Percentiles rank a stretch among this genome's conserved stretches.
phyloP scores from a whole-genome alignment of 2,329 filamentous ascomycete genomes.

The Fusarium metavorans region DNA sequence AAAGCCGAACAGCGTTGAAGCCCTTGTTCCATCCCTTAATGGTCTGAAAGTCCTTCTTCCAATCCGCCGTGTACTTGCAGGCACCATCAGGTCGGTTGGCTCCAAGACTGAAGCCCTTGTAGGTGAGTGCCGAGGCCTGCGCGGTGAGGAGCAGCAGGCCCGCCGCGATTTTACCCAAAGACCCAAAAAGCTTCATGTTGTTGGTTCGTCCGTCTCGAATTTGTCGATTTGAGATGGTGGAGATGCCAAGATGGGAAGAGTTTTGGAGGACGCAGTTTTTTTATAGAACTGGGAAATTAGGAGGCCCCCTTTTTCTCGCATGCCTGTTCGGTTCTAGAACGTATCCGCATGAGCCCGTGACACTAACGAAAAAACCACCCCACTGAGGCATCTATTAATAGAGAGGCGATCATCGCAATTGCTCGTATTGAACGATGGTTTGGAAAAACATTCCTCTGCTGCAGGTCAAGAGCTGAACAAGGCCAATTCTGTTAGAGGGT shows the following conservation, averaged over 20 bases:
- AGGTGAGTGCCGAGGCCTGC: slow-evolving; percentile 36
- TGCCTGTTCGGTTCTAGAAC: background rate
- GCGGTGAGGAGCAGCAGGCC: slow-evolving; percentile 34
- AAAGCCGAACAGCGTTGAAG: slow-evolving; percentile 41
- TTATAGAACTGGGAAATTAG: background rate
- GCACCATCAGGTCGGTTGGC: slow-evolving; percentile 38
- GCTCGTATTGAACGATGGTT: background rate
- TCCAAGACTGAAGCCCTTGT: slow-evolving; percentile 42
- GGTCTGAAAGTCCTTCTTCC: slow-evolving; percentile 42
- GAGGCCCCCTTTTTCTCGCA: background rate
- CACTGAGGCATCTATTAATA: background rate
- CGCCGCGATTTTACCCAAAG: slow-evolving; percentile 29
- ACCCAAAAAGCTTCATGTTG: slow-evolving; percentile 37
- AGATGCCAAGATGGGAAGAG: background rate
- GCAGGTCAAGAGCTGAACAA: background rate
- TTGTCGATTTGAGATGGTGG: background rate
- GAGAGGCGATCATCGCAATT: background rate
- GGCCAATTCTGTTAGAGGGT: background rate
- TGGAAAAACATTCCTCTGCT: background rate
- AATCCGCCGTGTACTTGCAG: slow-evolving; percentile 40
- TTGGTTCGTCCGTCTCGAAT: background rate
- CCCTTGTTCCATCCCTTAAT: slow-evolving; percentile 43
- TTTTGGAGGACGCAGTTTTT: background rate
- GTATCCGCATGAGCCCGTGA: background rate
- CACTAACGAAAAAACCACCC: background rate